Conservation (phyloP, 352 stramenopile genomes). For the Aphanomyces euteiches region DNA sequence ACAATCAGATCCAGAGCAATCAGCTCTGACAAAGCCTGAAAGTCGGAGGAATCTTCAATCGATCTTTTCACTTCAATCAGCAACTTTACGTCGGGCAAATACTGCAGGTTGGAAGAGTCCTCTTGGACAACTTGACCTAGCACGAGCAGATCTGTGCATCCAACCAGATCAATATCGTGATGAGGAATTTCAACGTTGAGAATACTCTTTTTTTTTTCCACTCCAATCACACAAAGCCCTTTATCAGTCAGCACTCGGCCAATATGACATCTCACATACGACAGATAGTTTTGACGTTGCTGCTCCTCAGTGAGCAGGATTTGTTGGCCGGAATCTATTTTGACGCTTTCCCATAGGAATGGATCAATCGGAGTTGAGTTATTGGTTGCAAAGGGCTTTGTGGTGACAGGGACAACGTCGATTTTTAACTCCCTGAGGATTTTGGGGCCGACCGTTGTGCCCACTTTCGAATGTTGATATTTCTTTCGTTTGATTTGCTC, state of each 20-base stretch:
- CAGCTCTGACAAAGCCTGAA: constrained; percentile 43
- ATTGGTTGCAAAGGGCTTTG: constrained; percentile 29
- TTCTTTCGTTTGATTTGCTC: constrained; percentile 34
- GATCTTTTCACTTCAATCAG: constrained; percentile 48
- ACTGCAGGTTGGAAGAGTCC: constrained; percentile 25
- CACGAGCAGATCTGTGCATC: constrained; percentile 44
- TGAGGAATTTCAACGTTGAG: constrained; percentile 37
- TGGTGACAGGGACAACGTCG: constrained; percentile 21
- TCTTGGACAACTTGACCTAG: constrained; percentile 36
- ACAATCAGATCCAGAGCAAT: constrained; percentile 46
- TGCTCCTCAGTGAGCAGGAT: constrained; percentile 36
- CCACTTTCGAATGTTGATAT: constrained; percentile 36
- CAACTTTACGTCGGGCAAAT: constrained; percentile 43
- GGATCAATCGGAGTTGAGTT: constrained; percentile 31
- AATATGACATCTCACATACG: constrained; percentile 43
- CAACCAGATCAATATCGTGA: constrained; percentile 38
- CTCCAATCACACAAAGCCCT: constrained; percentile 39
- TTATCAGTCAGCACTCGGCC: constrained; percentile 37
- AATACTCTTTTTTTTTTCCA: constrained; percentile 37
- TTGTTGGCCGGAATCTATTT: constrained; percentile 23
- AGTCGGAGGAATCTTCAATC: constrained; percentile 33
- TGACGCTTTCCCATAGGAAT: constrained; percentile 34
- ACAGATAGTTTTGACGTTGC: constrained; percentile 35
- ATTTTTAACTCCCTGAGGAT: constrained; percentile 39
- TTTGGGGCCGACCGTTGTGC: constrained; percentile 30